Conservation (phyloP, 208 protist species). For the Leishmania tarentolae region DNA sequence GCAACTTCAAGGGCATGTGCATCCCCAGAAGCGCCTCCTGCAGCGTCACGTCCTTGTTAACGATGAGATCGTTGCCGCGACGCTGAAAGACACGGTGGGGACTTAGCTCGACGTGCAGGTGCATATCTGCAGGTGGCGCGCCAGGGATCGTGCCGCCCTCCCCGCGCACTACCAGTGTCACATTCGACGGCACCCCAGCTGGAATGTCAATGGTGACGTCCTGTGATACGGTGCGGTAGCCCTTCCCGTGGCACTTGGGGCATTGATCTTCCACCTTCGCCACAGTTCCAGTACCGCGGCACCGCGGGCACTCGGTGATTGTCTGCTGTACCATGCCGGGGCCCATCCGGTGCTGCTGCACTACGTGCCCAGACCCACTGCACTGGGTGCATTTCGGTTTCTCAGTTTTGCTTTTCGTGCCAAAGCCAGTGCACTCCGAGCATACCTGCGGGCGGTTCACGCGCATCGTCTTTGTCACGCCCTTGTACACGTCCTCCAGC, state of each 20-base stretch:
- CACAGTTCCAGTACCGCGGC: constrained; percentile 92
- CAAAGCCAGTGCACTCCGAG: constrained; percentile 81
- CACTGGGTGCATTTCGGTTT: constrained; percentile 93
- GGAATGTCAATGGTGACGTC: constrained; percentile 96
- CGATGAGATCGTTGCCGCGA: constrained; percentile 94
- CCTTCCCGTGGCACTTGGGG: constrained; percentile 93
- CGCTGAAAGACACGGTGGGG: constrained; percentile 93
- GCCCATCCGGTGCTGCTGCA: constrained; percentile 94
- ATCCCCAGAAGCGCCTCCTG: constrained; percentile 94
- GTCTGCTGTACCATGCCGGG: constrained; percentile 97
- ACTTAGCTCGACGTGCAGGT: constrained; percentile 95
- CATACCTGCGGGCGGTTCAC: constrained; percentile 90
- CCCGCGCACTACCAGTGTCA: constrained; percentile 95
- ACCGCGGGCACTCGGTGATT: constrained; percentile 91
- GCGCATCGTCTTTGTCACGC: constrained; percentile 72
- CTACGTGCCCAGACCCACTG: constrained; percentile 91
- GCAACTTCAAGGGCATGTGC: constrained; percentile 85
- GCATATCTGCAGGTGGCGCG: constrained; percentile 95
- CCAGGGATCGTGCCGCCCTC: constrained; percentile 95
- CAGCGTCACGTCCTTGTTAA: constrained; percentile 92
- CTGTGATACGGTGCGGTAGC: constrained; percentile 91
- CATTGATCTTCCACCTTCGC: constrained; percentile 96
- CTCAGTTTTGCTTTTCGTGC: constrained; percentile 87
- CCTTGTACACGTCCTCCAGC: constrained; percentile 88
- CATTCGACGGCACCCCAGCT: constrained; percentile 94